Evolutionary conservation across 352 stramenopile species (phyloP).

Genomic region (Pythium folliculosum): DNA sequence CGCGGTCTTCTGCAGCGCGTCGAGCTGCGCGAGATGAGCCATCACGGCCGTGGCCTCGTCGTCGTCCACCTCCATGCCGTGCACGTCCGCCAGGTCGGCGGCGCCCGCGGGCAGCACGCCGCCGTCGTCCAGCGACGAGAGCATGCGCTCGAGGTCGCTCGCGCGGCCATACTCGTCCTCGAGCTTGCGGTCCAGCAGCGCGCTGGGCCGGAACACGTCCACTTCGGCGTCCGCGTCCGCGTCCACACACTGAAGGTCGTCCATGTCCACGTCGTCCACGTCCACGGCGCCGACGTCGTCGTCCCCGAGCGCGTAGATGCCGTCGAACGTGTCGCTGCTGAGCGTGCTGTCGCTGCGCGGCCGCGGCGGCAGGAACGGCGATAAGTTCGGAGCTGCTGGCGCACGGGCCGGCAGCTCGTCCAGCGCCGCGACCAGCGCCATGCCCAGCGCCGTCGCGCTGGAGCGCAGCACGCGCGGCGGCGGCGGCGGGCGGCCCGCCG

Average conservation of each 20-base stretch:
- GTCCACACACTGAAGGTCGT: conserved; percentile 31
- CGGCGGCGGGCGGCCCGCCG: background rate
- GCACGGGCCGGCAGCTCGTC: conserved; percentile 6
- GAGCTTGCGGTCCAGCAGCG: conserved; percentile 53
- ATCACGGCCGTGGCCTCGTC: conserved; percentile 30
- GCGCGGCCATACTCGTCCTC: conserved; percentile 53
- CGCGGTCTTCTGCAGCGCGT: conserved; percentile 12
- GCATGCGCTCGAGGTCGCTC: conserved; percentile 69
- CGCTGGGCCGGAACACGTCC: conserved; percentile 58
- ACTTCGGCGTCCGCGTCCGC: background rate
- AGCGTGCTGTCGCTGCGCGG: conserved; percentile 25
- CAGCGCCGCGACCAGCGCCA: conserved; percentile 25
- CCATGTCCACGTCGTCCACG: conserved; percentile 53
- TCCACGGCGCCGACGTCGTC: conserved; percentile 28
- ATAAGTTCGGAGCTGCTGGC: background rate
- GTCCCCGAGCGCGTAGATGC: conserved; percentile 27
- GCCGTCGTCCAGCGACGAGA: conserved; percentile 17
- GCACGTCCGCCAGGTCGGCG: background rate
- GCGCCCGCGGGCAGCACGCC: conserved; percentile 3
- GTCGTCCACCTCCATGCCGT: conserved; percentile 28
- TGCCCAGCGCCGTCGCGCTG: conserved; percentile 6
- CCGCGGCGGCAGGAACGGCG: conserved; percentile 6
- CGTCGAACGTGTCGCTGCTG: conserved; percentile 32
- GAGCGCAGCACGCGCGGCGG: conserved; percentile 11
- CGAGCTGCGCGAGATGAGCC: conserved; percentile 28